Evolutionary conservation across 2,329 filamentous ascomycete genomes (phyloP), one percentile per base, ranked within the genome.

Genomic region (Beauveria varroae): DNA sequence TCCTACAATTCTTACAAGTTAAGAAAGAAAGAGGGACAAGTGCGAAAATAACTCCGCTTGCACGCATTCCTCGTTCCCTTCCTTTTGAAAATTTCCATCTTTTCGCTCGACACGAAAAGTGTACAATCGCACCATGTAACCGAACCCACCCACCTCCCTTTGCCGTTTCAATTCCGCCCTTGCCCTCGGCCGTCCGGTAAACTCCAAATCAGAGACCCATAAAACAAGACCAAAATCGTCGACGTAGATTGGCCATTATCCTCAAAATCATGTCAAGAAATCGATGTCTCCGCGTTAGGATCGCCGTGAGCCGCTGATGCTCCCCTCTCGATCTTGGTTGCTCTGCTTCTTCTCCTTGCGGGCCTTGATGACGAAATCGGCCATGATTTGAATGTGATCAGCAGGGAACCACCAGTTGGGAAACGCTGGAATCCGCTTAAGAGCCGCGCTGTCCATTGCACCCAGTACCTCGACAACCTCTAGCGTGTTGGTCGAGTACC

Each of bases 331-430:
- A 65, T 88, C 85, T 57, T 82, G 78, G 62, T 81, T 57, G 41
- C 57, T 75, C 68, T 81, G 78, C 75, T 91, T 91, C 77, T 88
- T 88, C 59, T 93, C 90, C 78, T 95, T 96, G 68, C 90, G 86
- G 43, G 86, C 83, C 79, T 96, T 96, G 79, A 96, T 88, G 67
- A 89, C 86, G 74, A 96, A 96, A 72, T 96, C 90, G 58, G 90
- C 88, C 81, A 93, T 87, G 70, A 96, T 86, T 71, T 93, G 90
- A 68, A 97, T 85, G 74, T 97, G 93, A 71, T 97, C 93, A 68
- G 90, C 91, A 1, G 93, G 93, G 80, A 96, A 96, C 77, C 96
- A 92, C 77, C 91, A 93, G 73, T 95, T 93, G 22, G 93, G 93
- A 76, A 96, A 96, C 0, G 92, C 92, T 3, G 93, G 92, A 28